phyloP scores from a whole-genome alignment of 2,329 filamentous ascomycete species.

The Mollisia scopiformis region DNA sequence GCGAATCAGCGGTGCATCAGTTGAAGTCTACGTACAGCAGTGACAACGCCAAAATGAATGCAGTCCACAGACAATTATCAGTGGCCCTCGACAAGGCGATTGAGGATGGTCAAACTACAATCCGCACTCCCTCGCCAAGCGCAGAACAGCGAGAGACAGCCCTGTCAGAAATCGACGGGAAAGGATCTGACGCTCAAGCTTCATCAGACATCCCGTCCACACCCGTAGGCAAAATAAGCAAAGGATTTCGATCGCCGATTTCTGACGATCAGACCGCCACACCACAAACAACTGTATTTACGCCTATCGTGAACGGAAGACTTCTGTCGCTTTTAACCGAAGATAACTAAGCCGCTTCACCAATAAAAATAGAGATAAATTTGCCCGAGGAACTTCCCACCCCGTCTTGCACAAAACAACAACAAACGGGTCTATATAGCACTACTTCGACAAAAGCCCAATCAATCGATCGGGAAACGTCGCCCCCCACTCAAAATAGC shows the following conservation, averaged over 20 bases:
- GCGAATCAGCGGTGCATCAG: neutral
- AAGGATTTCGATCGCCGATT: constrained; percentile 13
- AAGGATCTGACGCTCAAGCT: constrained; percentile 6
- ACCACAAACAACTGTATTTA: constrained; percentile 14
- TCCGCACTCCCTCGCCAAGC: neutral
- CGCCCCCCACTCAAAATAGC: constrained; percentile 13
- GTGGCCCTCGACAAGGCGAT: constrained; percentile 5
- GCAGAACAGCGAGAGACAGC: constrained; percentile 7
- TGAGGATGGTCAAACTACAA: constrained; percentile 4
- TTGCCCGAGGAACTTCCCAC: constrained; percentile 9
- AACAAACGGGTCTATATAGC: constrained; percentile 5
- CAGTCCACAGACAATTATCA: constrained; percentile 2
- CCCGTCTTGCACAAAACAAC: constrained; percentile 2
- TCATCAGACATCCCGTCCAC: constrained; percentile 6
- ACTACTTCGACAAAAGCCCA: constrained; percentile 11
- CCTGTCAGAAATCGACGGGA: constrained; percentile 9
- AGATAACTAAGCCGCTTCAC: constrained; percentile 8
- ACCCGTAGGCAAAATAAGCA: constrained; percentile 13
- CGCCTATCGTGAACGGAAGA: constrained; percentile 12
- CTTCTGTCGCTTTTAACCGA: constrained; percentile 16
- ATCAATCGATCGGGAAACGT: constrained; percentile 9
- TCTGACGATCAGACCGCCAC: constrained; percentile 8
- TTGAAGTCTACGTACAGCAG: constrained; percentile 2
- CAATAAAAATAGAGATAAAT: constrained; percentile 14
- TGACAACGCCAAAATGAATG: constrained; percentile 1